Percentiles rank a stretch among this genome's conserved stretches.
These are phyloP conservation scores for Halophytophthora batemanensis DNA, from an alignment of 352 stramenopile genomes.

Conservation along the genomic window DNA sequence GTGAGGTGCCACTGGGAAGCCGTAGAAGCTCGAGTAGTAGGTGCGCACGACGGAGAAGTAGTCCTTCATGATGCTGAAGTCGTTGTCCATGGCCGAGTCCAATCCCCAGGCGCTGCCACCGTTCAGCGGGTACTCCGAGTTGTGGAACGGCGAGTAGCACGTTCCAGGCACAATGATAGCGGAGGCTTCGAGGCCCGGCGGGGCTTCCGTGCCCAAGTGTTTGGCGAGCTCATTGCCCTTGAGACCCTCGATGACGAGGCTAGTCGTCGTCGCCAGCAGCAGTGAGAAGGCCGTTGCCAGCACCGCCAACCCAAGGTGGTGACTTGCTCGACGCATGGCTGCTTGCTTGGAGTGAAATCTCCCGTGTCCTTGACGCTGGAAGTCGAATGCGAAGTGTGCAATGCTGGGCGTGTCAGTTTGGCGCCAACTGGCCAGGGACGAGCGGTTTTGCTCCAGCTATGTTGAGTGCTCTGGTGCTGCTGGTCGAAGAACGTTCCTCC, in stretches of 20 bases:
- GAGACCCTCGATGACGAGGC: too few species aligned
- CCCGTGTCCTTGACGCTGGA: neutral
- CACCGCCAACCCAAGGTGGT: too few species aligned
- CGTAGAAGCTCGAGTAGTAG: conserved; percentile 77
- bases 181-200: conserved; percentile 3
- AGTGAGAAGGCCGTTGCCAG: too few species aligned
- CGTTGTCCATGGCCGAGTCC: conserved; percentile 46
- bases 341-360: neutral
- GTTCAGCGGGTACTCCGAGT: conserved; percentile 60
- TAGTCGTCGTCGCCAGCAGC: too few species aligned
- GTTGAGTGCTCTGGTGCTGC: too few species aligned
- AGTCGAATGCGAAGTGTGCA: too few species aligned
- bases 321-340: neutral
- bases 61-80: conserved; percentile 71
- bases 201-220: conserved; percentile 9
- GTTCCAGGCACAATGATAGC: conserved; percentile 31
- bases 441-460: too few species aligned
- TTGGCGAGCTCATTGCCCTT: conserved; percentile 13
- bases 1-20: conserved; percentile 34
- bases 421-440: too few species aligned
- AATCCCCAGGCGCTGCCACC: conserved; percentile 30
- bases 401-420: too few species aligned
- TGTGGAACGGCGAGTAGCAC: conserved; percentile 82
- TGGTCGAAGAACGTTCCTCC: too few species aligned
- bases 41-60: conserved; percentile 60